These are phyloP conservation scores for Candida dajiaensis DNA, from an alignment of 805 yeast genomes.

Conservation along the genomic window DNA sequence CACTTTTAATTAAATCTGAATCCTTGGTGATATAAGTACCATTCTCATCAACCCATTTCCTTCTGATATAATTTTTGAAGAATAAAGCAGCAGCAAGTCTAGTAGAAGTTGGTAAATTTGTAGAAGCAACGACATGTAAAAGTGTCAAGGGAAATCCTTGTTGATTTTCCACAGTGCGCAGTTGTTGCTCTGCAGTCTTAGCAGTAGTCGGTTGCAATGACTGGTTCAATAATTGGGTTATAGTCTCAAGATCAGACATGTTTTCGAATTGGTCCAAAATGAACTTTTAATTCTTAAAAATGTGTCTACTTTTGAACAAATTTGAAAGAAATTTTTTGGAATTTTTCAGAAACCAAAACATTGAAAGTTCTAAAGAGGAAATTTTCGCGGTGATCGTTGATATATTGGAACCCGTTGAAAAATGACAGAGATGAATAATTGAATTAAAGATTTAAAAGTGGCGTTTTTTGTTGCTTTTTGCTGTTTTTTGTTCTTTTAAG, in stretches of 20 bases:
- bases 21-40: constrained; percentile 75
- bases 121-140: constrained; percentile 70
- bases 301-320: background rate
- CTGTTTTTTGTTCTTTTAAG: no score
- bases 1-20: constrained; percentile 61
- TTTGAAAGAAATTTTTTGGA: background rate
- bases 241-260: constrained; percentile 45
- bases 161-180: constrained; percentile 55
- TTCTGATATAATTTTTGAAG: constrained; percentile 78
- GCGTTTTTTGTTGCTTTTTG: no score
- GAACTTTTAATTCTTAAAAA: background rate
- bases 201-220: constrained; percentile 62
- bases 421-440: no score
- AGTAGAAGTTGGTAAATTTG: constrained; percentile 44
- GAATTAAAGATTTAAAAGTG: no score
- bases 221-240: constrained; percentile 51
- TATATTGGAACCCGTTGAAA: background rate
- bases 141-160: constrained; percentile 75
- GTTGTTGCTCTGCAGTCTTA: constrained; percentile 57
- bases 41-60: constrained; percentile 88
- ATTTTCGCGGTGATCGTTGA: background rate
- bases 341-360: background rate
- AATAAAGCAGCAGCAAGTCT: constrained; percentile 86
- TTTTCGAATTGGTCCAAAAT: background rate
- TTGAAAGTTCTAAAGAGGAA: background rate